Evolutionary conservation across 177 flowering plant species (phyloP), one percentile per base, ranked within the genome.

Genomic region (Telopea speciosissima): DNA sequence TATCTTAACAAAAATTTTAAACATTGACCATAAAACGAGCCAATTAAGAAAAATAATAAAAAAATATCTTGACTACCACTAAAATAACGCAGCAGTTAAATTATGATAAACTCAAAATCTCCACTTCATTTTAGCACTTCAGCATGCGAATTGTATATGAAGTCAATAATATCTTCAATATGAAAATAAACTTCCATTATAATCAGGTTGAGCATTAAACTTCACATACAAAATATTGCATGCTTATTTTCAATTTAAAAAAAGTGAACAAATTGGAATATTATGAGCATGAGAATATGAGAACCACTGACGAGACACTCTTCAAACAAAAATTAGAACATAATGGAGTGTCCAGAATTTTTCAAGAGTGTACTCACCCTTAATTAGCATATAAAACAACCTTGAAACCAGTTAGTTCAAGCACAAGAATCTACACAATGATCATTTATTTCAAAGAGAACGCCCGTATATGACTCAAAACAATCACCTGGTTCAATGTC

Each of bases 401-500:
- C 13, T 8, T 8, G 6, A 9, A 9, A 44, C 49, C 11, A 44
- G 49, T 44, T 44, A 44, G 49, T 44, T 16, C 54, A 49, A 12
- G 54, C 16, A 49, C 0, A 13, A 49, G 54, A 49, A 49, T 49
- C 54, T 49, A 49, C 17, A 49, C 54, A 49, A 12, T 49, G 19
- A 1, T 49, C 54, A 49, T 49, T 1, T 49, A 12, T 16, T 49
- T 3, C 19, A 16, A 49, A 11, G 19, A 13, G 54, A 49, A 49
- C 8, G 19, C 14, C 19, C 54, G 0, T 49, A 49, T 12, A 1
- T 49, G 17, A 49, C 22, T 8, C 63, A 36, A 62, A 75, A 67
- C 6, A 65, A 9, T 81, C 25, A 93, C 99, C 99, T 95, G 93
- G 78, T 87, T 87, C 49, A 93, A 74, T 54, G 65, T 80, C 66